Evolutionary conservation across 179 eudicot genomes (phyloP).

Genomic region (Vitellaria paradoxa): DNA sequence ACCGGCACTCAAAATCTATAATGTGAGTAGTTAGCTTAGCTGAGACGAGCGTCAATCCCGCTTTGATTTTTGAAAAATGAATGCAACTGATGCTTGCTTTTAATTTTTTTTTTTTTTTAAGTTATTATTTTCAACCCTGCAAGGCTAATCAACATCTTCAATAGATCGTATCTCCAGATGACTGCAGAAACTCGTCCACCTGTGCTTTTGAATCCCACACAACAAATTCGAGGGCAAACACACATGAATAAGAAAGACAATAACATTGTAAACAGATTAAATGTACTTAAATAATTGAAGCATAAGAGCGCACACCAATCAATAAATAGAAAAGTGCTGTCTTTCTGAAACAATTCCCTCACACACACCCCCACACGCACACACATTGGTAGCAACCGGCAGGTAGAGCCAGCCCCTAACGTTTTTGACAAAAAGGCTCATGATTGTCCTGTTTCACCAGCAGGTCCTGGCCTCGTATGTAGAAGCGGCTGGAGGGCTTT

Average conservation of each 20-base stretch:
- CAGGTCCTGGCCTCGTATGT: conserved; percentile 12
- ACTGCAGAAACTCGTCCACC: not conserved
- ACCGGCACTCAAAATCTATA: too few species aligned
- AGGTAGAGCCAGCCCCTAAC: not conserved
- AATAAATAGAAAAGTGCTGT: not conserved
- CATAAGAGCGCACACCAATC: conserved; percentile 1
- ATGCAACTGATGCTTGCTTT: too few species aligned
- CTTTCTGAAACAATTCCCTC: conserved; percentile 8
- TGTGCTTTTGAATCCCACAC: too few species aligned
- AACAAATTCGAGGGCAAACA: not conserved
- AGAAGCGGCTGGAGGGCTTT: conserved; percentile 1
- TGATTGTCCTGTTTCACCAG: conserved; percentile 4
- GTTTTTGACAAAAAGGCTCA: not conserved
- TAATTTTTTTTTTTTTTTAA: too few species aligned
- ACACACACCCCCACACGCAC: too few species aligned
- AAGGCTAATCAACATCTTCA: too few species aligned
- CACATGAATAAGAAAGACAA: not conserved
- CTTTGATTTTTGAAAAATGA: too few species aligned
- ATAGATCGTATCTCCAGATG: not conserved
- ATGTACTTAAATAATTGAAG: conserved; percentile 1
- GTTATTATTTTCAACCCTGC: too few species aligned
- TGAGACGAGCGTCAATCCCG: too few species aligned
- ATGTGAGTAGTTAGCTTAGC: too few species aligned
- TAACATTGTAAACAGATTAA: not conserved
- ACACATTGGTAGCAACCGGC: not conserved